Base-by-base conservation (phyloP, 2,329 filamentous ascomycete species). In the Leptographium procerum region DNA sequence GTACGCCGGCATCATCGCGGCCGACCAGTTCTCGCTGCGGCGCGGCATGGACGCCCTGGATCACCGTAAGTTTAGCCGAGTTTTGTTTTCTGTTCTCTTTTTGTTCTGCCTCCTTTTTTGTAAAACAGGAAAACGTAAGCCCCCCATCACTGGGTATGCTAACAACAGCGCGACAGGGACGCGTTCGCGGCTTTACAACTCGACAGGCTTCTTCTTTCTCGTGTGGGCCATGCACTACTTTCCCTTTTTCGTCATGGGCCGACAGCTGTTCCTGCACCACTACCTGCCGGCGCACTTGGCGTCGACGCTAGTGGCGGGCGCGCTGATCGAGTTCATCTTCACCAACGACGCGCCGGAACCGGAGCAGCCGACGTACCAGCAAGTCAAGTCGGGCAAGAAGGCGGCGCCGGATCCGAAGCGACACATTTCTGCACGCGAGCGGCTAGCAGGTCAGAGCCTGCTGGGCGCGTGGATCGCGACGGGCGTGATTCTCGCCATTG, bases 181-280 rank as follows among this genome's bases (percentile, higher is more conserved):
- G 33, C 91, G 94, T 64, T 91, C 89, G 28, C 91, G 91, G 63
- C 81, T 99, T 55, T 99, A 99, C 76, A 97, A 97, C 79, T 96
- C 91, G 57, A 97, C 94, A 0, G 94, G 94, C 28, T 99, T 99
- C 82, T 95, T 99, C 78, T 97, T 96, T 84, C 83, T 99, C 59
- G 90, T 91, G 58, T 99, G 94, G 94, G 91, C 89, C 16, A 92
- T 91, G 2, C 94, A 99, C 72, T 99, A 96, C 77, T 84, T 96
- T 72, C 92, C 92, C 56, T 99, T 99, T 79, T 99, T 85, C 76
- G 84, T 96, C 63, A 99, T 99, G 92, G 92, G 92, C 59, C 91
- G 92, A 66, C 92, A 99, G 72, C 85, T 96, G 64, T 99, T 99
- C 84, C 74, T 99, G 65, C 94, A 99, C 72, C 94, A 99, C 74